A percentile compares a stretch with the other conserved stretches of the same genome.
Evolutionary conservation across 2,329 filamentous ascomycete genomes (phyloP).

Genomic region (Fusarium sp.): DNA sequence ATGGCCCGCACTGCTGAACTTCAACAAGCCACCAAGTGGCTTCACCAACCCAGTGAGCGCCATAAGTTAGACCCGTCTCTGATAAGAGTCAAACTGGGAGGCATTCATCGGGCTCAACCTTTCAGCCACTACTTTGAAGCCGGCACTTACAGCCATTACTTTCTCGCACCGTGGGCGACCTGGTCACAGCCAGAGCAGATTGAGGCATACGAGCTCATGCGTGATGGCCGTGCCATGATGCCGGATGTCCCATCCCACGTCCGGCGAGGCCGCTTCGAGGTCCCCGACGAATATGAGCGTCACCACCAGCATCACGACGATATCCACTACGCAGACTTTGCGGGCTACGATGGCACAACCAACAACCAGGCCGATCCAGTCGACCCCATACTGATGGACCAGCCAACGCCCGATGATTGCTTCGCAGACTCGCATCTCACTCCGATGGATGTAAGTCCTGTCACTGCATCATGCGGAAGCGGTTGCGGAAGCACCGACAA

Average conservation of each 20-base stretch:
- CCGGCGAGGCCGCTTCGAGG: constrained; percentile 20
- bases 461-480: constrained; percentile 24
- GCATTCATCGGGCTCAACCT: constrained; percentile 61
- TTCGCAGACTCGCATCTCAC: constrained; percentile 34
- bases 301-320: not conserved
- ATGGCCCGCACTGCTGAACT: constrained; percentile 54
- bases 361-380: too few relatives aligned
- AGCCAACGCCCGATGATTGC: constrained; percentile 21
- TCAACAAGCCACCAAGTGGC: constrained; percentile 53
- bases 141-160: constrained; percentile 50
- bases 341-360: constrained; percentile 3
- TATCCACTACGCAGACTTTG: constrained; percentile 12
- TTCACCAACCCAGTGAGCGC: constrained; percentile 43
- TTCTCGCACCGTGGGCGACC: constrained; percentile 48
- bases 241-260: constrained; percentile 18
- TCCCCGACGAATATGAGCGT: too few relatives aligned
- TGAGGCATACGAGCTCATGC: constrained; percentile 43
- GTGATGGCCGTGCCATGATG: constrained; percentile 28
- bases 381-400: not conserved
- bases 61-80: constrained; percentile 35
- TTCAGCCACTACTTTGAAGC: constrained; percentile 58
- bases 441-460: constrained; percentile 18
- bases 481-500: constrained; percentile 32
- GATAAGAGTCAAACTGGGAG: constrained; percentile 57
- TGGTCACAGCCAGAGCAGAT: constrained; percentile 36